phyloP scores from a whole-genome alignment of 768 basidiomycete genomes.

The Panaeolus cyanescens region DNA sequence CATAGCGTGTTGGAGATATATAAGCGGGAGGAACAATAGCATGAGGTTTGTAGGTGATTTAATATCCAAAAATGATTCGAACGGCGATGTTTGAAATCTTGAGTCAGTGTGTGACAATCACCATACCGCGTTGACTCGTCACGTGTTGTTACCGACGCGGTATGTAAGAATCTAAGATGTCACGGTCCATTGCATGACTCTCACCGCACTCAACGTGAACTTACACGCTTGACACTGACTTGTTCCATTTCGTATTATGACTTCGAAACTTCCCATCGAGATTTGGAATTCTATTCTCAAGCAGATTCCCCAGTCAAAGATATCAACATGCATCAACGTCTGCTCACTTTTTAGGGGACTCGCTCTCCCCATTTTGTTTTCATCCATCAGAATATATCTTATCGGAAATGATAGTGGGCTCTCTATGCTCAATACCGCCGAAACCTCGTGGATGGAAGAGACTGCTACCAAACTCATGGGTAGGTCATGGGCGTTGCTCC shows the following conservation, averaged over 20 bases:
- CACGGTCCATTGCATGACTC: background rate
- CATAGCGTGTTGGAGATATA: background rate
- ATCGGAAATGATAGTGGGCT: slow-evolving; percentile 27
- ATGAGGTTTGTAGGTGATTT: background rate
- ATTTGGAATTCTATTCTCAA: slow-evolving; percentile 36
- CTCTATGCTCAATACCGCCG: slow-evolving; percentile 31
- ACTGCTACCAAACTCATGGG: slow-evolving; percentile 30
- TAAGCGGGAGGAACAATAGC: slow-evolving; percentile 2
- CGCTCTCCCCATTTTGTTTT: slow-evolving; percentile 32
- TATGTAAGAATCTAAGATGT: too few species aligned
- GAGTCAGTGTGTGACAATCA: slow-evolving; percentile 3
- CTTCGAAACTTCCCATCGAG: slow-evolving; percentile 33
- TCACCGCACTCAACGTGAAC: background rate
- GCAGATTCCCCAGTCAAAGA: slow-evolving; percentile 27
- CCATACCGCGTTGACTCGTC: background rate
- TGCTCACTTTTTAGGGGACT: slow-evolving; percentile 40
- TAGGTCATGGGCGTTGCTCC: slow-evolving; percentile 41
- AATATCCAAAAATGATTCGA: background rate
- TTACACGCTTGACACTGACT: background rate
- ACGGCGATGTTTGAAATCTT: background rate
- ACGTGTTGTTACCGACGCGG: background rate
- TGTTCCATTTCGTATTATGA: slow-evolving; percentile 12
- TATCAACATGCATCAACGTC: slow-evolving; percentile 29
- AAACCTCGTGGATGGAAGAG: slow-evolving; percentile 27
- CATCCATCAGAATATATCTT: slow-evolving; percentile 38